Evolutionary conservation across 805 yeast genomes (phyloP).

Genomic region (Kurtzmaniella cleridarum): DNA sequence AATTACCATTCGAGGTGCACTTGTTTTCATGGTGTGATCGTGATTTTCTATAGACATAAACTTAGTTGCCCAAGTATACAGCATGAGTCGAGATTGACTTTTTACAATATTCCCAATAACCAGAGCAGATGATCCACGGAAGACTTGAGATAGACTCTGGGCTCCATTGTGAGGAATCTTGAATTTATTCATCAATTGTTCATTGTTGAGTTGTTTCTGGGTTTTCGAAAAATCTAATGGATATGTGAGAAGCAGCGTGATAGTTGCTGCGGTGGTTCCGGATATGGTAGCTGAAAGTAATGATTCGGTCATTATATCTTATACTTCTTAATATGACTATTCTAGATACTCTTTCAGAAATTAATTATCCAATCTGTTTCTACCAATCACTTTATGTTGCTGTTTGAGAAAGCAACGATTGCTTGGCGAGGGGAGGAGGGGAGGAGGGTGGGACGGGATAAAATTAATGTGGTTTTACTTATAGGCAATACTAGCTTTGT

Average conservation of each 20-base stretch:
- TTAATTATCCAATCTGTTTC: too few species aligned
- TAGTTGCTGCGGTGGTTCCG: conserved; percentile 58
- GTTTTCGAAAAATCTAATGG: conserved; percentile 72
- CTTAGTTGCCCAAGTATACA: conserved; percentile 70
- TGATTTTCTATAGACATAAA: conserved; percentile 49
- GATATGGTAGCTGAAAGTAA: conserved; percentile 54
- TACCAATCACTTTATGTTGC: too few species aligned
- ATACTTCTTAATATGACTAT: too few species aligned
- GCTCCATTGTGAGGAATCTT: conserved; percentile 30
- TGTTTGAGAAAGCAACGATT: too few species aligned
- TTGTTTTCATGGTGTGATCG: conserved; percentile 37
- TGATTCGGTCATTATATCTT: conserved; percentile 17
- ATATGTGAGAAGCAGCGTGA: conserved; percentile 58
- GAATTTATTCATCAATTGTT: conserved; percentile 29
- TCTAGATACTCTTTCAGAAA: too few species aligned
- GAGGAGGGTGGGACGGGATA: too few species aligned
- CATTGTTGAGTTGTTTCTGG: conserved; percentile 52
- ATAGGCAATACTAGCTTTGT: too few species aligned
- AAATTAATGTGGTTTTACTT: too few species aligned
- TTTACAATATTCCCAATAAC: conserved; percentile 71
- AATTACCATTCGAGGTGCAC: conserved; percentile 75
- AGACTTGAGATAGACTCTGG: conserved; percentile 27
- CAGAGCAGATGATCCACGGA: conserved; percentile 67
- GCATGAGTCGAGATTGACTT: conserved; percentile 65
- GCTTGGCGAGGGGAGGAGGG: too few species aligned